Evolutionary conservation across 2,329 filamentous ascomycete species (phyloP).

Genomic region (Stemphylium lycopersici): DNA sequence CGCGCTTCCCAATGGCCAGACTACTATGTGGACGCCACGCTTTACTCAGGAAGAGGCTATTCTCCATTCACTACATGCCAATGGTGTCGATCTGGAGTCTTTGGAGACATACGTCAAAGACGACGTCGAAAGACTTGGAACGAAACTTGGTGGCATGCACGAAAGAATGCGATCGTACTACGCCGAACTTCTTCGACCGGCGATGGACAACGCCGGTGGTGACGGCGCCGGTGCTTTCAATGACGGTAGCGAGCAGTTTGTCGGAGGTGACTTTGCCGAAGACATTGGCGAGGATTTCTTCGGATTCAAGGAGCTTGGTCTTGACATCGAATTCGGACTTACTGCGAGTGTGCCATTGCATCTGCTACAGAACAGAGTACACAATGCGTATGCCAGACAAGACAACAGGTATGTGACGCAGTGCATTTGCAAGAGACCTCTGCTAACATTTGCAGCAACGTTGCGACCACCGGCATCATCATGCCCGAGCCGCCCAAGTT

Average conservation of each 20-base stretch:
- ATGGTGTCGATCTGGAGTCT: conserved; percentile 79
- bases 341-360: conserved; percentile 91
- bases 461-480: conserved; percentile 64
- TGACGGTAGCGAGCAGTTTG: conserved; percentile 95
- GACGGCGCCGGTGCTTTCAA: conserved; percentile 93
- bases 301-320: conserved; percentile 91
- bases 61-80: conserved; percentile 82
- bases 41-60: conserved; percentile 86
- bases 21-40: conserved; percentile 64
- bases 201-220: conserved; percentile 74
- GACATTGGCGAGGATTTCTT: conserved; percentile 99
- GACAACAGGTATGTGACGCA: conserved; percentile 60
- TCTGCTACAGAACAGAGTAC: conserved; percentile 88
- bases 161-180: conserved; percentile 94
- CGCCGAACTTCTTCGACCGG: conserved; percentile 89
- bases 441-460: conserved; percentile 56
- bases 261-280: conserved; percentile 95
- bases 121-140: conserved; percentile 84
- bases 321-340: conserved; percentile 89
- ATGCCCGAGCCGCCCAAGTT: conserved; percentile 72
- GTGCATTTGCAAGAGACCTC: conserved; percentile 1
- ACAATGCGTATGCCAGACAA: conserved; percentile 82
- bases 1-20: conserved; percentile 31
- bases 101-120: conserved; percentile 90
- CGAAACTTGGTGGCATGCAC: conserved; percentile 82